These are phyloP conservation scores for Phytopythium boreale DNA, from an alignment of 352 stramenopile genomes.

Conservation along the genomic window DNA sequence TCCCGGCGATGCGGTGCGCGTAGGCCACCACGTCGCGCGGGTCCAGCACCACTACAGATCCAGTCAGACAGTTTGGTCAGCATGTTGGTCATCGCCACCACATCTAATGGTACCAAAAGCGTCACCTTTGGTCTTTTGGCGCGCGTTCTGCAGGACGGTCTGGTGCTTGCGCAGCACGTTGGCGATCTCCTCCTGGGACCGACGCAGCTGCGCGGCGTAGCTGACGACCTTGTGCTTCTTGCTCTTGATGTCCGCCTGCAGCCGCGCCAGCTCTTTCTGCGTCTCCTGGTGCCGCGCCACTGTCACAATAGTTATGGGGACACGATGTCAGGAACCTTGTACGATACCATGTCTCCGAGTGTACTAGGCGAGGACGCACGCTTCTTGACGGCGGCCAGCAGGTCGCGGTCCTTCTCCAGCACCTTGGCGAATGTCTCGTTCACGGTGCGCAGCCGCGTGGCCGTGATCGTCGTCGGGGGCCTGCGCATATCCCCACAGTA, in stretches of 20 bases:
- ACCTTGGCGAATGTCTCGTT: slow-evolving; percentile 76
- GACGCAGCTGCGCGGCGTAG: slow-evolving; percentile 64
- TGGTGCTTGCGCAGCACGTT: slow-evolving; percentile 68
- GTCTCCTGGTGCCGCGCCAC: slow-evolving; percentile 67
- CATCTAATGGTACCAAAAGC: no score
- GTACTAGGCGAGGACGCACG: slow-evolving; percentile 27
- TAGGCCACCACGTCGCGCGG: slow-evolving; percentile 74
- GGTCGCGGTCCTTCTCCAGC: slow-evolving; percentile 72
- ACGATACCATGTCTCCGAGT: no score
- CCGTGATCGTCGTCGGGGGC: slow-evolving; percentile 70
- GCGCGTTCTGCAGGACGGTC: slow-evolving; percentile 52
- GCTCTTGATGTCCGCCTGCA: slow-evolving; percentile 58
- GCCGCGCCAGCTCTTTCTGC: slow-evolving; percentile 57
- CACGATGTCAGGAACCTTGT: no score
- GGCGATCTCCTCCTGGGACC: slow-evolving; percentile 66
- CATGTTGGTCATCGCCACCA: no score
- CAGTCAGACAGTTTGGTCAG: no score
- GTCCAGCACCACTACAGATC: slow-evolving; percentile 54
- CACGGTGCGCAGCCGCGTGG: slow-evolving; percentile 66
- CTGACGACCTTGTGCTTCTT: slow-evolving; percentile 69
- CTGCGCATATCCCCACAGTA: slow-evolving; percentile 12
- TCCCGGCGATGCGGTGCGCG: slow-evolving; percentile 76
- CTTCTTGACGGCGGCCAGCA: slow-evolving; percentile 72
- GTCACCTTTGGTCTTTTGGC: slow-evolving; percentile 51
- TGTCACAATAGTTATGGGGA: no score